Conservation (phyloP, 495 filamentous ascomycete genomes). For the Sphaerosporella brunnea region DNA sequence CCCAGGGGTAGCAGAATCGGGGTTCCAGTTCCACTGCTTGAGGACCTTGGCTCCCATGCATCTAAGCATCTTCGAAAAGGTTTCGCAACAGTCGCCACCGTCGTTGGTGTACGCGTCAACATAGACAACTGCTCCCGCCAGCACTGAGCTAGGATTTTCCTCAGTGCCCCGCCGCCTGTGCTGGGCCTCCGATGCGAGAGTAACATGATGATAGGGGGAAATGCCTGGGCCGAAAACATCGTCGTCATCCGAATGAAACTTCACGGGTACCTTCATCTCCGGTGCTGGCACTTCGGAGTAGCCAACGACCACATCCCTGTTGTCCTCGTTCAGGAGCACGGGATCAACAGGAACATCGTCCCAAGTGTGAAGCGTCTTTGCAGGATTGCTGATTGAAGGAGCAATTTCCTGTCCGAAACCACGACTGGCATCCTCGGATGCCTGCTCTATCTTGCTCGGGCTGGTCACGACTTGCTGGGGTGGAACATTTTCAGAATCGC, state of each 20-base stretch:
- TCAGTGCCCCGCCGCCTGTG: neutral
- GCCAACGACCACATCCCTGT: constrained; percentile 10
- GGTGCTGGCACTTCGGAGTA: constrained; percentile 8
- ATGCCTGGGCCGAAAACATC: constrained; percentile 10
- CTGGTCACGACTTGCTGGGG: constrained; percentile 1
- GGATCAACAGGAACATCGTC: constrained; percentile 20
- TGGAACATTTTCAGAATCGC: constrained; percentile 6
- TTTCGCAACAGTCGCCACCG: constrained; percentile 65
- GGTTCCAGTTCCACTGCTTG: constrained; percentile 75
- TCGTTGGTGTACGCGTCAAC: constrained; percentile 88
- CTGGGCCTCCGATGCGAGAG: neutral
- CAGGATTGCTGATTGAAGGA: neutral
- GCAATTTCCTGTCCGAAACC: constrained; percentile 5
- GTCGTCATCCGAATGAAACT: constrained; percentile 14
- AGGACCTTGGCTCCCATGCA: constrained; percentile 77
- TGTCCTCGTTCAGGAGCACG: constrained; percentile 12
- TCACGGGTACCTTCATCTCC: constrained; percentile 16
- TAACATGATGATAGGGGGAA: neutral
- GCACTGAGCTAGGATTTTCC: constrained; percentile 18
- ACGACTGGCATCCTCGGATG: neutral
- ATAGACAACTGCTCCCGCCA: constrained; percentile 64
- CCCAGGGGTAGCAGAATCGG: constrained; percentile 28
- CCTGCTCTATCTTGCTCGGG: neutral
- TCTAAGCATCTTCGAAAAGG: constrained; percentile 64
- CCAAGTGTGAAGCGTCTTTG: neutral